Conservation (phyloP, 2,329 filamentous ascomycete species). For the Verticillium albo-atrum region DNA sequence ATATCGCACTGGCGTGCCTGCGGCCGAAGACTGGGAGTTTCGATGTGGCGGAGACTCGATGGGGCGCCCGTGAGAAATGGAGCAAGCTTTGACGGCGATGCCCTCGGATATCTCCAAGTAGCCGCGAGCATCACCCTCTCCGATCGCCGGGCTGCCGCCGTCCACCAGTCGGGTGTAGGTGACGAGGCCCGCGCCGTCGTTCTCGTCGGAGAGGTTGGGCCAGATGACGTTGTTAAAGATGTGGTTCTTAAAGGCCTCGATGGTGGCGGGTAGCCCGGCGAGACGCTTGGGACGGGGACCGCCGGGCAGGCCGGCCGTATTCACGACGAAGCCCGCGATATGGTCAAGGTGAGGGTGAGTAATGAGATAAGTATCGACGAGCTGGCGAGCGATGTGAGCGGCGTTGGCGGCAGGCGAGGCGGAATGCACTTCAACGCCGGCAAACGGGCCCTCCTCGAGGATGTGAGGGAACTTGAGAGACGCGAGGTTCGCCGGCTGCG, state of each 20-base stretch:
- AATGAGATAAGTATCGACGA: conserved; percentile 86
- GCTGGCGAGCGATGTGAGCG: conserved; percentile 68
- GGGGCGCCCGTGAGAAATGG: conserved; percentile 86
- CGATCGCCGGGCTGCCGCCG: conserved; percentile 79
- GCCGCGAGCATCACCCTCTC: conserved; percentile 72
- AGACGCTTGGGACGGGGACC: conserved; percentile 73
- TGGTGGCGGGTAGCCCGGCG: conserved; percentile 82
- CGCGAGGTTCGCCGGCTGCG: conserved; percentile 33
- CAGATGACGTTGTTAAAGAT: conserved; percentile 98
- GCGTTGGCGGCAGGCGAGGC: conserved; percentile 71
- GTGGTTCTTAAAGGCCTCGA: conserved; percentile 85
- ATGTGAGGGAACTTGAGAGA: conserved; percentile 43
- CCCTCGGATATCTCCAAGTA: conserved; percentile 88
- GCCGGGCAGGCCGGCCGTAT: conserved; percentile 81
- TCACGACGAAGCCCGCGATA: conserved; percentile 85
- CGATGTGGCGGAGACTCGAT: conserved; percentile 66
- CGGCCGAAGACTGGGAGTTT: conserved; percentile 32
- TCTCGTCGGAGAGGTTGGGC: conserved; percentile 96
- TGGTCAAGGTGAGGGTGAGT: conserved; percentile 98
- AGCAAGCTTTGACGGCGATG: conserved; percentile 81
- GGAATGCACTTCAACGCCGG: conserved; percentile 68
- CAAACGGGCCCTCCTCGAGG: conserved; percentile 69
- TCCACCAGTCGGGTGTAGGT: conserved; percentile 87
- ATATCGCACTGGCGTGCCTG: conserved; percentile 9
- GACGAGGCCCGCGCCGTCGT: conserved; percentile 86